Evolutionary conservation across 2,329 filamentous ascomycete genomes (phyloP), one percentile per base, ranked within the genome.

Genomic region (Phaeosphaeria sp.): DNA sequence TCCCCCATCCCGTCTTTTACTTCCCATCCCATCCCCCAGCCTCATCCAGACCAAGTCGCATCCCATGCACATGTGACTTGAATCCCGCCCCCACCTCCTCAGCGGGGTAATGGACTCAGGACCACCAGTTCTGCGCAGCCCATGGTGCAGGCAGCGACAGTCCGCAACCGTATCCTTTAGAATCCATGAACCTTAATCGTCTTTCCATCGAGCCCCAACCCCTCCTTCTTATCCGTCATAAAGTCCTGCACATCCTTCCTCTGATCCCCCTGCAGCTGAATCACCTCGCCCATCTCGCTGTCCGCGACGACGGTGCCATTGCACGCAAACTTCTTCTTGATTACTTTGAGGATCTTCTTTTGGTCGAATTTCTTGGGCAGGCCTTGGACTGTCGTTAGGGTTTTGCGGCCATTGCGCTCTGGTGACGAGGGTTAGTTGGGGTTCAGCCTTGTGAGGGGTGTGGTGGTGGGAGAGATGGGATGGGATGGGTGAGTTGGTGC

Each of bases 371-470:
- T 97, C 86, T 94, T 95, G 68, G 94, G 94, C 75, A 99, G 89
- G 83, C 95, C 95, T 88, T 98, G 94, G 78, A 98, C 93, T 75
- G 95, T 99, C 74, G 95, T 99, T 90, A 99, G 87, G 86, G 95
- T 98, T 89, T 99, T 99, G 83, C 95, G 94, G 89, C 95, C 95
- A 97, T 98, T 99, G 85, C 95, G 95, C 86, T 99, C 94, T 98
- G 80, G 71, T 36, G 30, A 36, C 6, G 60, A 61, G 55, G 36
- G 55, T n/a, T n/a, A n/a, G 63, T 56, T 52, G 48, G 64, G 57
- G 79, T 87, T n/a, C 71, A 86, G 83, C 68, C 56, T 60, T 61
- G 63, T 48, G 57, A 49, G 56, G 53, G 48, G 44, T 45, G 30
- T 36, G 15, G 47, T 13, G 30, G 15, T 13, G 15, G 15, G 30